Base-by-base conservation (phyloP, 73 alveolate genomes). In the Tetrahymena elliotti region DNA sequence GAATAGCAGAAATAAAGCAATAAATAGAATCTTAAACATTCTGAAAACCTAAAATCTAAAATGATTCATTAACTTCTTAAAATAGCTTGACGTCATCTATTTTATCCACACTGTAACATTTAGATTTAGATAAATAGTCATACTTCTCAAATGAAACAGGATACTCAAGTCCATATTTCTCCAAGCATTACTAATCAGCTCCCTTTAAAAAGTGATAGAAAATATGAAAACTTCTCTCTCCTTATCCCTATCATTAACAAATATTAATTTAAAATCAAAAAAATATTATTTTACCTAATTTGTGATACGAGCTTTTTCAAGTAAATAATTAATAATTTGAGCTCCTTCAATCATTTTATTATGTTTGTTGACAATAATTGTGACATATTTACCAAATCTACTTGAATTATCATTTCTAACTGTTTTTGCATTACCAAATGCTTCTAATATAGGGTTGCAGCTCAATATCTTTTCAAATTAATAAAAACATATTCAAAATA, bases 391-490 rank as follows among this genome's bases (percentile, higher is more conserved):
- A 37, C 99, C 99, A 95, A 99, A 99, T 93, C 99, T 96, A 84
- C 99, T 96, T 92, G 99, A 97, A 84, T 98, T 98, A 96, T 98
- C 98, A 83, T 98, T 98, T 93, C 98, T 97, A 40, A 98, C 53
- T 9, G 99, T 98, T 93, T 99, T 99, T 3, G 99, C 99, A 96
- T 99, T 99, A 35, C 99, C 99, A 94, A 98, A 99, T 20, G 99
- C 99, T 95, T 99, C 99, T 36, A 99, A 97, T 18, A 99, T 95
- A 11, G 99, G 99, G 96, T 99, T 99, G 52, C 99, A 98, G 84
- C 98, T 98, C 47, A 99, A 97, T 22, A 99, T 98, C 97, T 99
- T 97, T 95, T 96, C 98, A 96, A 98, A 99, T 6, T 8, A 15
- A 92, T 13, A 24, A 33, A 22, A 33, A 47, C 3, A 22, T 11